Evolutionary conservation across 2,329 filamentous ascomycete genomes (phyloP), one percentile per base, ranked within the genome.

Genomic region (Monilinia laxa): DNA sequence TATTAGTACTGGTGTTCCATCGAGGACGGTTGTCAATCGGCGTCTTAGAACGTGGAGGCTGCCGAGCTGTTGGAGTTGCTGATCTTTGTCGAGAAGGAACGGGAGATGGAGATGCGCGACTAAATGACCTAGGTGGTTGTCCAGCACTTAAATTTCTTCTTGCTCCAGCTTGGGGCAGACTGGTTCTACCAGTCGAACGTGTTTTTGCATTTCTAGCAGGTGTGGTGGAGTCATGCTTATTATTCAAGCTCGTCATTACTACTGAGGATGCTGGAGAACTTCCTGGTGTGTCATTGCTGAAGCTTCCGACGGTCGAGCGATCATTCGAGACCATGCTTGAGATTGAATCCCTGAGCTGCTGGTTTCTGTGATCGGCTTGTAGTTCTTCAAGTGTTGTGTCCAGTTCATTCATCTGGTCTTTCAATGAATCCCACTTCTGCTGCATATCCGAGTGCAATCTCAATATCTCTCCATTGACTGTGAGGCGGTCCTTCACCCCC

Each of bases 381-480:
- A 93, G 81, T 64, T 96, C 92, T 67, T 95, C 91, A 42, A 98
- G 77, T 20, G 86, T 80, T 9, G 83, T 75, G 76, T 97, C 92
- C 80, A 95, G 88, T 6, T 93, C 90, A 67, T 82, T 84, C 80
- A 95, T 94, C 69, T 91, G 87, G 18, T 84, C 83, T 75, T 93
- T 92, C 62, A 97, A 80, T 4, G 86, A 84, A 70, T 89, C 85
- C 86, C 93, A 96, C 73, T 90, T 89, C n/a, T 87, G 83, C 74
- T 92, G 89, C 81, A 97, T 90, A 73, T 98, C 93, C 9, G 87
- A 86, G 74, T 97, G 90, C 42, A 98, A 82, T 55, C 93, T 87
- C 38, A 98, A 79, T 69, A 98, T 95, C 78, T 98, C 95, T 55
- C 95, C 95, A 75, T 99, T 98, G 65, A 98, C 92, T 0, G 95